Conservation (phyloP, 2,329 filamentous ascomycete species). For the Pyricularia grisea region DNA sequence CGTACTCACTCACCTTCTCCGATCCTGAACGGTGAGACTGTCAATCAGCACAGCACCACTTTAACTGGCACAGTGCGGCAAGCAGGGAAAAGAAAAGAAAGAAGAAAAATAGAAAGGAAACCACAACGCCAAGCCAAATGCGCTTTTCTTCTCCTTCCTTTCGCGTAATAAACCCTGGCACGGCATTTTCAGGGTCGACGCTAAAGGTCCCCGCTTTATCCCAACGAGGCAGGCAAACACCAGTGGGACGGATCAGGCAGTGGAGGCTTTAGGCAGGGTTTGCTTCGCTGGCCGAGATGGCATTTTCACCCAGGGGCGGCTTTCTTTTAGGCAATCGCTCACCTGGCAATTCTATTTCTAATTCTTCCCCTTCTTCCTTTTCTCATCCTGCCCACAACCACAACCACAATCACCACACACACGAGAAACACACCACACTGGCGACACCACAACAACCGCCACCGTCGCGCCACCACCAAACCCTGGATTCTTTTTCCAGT, state of each 20-base stretch:
- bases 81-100: neutral
- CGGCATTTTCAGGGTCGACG: neutral
- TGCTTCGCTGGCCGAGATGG: neutral
- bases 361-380: neutral
- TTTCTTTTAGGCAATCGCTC: neutral
- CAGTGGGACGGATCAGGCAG: neutral
- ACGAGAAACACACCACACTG: neutral
- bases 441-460: neutral
- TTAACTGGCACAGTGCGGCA: neutral
- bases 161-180: constrained; percentile 1
- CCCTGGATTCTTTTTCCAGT: neutral
- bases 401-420: neutral
- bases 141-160: neutral
- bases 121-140: neutral
- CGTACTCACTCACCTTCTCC: neutral
- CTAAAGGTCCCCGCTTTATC: neutral
- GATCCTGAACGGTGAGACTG: neutral
- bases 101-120: neutral
- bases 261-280: neutral
- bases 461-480: neutral
- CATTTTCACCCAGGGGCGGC: neutral
- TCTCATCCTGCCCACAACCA: neutral
- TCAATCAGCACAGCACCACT: neutral
- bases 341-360: neutral
- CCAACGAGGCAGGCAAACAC: neutral